Evolutionary conservation across 2,329 filamentous ascomycete species (phyloP), one percentile per base, ranked within the genome.

Genomic region (Xylaria sp.): DNA sequence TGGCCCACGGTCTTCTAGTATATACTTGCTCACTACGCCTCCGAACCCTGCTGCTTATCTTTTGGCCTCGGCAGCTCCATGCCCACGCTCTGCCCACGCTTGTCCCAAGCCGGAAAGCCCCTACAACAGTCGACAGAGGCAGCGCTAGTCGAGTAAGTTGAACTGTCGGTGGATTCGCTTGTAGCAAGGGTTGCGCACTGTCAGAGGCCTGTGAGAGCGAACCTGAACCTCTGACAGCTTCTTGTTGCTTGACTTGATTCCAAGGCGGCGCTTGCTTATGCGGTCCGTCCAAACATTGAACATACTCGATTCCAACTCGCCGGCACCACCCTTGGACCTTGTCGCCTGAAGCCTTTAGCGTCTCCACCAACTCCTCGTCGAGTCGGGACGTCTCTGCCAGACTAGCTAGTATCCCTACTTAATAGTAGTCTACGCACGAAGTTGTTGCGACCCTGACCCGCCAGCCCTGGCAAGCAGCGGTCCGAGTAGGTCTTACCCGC

Each of bases 291-390:
- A 14, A 31, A 28, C 49, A 57, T 57, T 47, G 35, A 33, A 38
- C 49, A 42, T 42, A 51, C 57, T 63, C 60, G 35, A 65, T 55
- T 60, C 64, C 61, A 64, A 60, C 35, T 63, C 37, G 52, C 59
- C 55, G 64, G 62, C 57, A 53, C 47, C 50, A 56, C 40, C 57
- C 46, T 49, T 54, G 49, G 57, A 53, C 47, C 47, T 57, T 53
- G 51, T 38, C 31, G 23, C 31, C 50, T 21, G 33, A 57, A 35
- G 49, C 17, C 37, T n/a, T 51, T 66, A 66, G 64, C 61, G 64
- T 64, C 61, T 43, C 64, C 64, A 64, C 61, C 12, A 40, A 35
- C 47, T 38, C 9, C 6, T 38, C 40, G n/a, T 52, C 37, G 57
- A 66, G 51, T 63, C 53, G 60, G 43, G 53, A 54, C 58, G 12